Evolutionary conservation across 2,329 filamentous ascomycete species (phyloP).

Genomic region (Gliomastix tumulicola): DNA sequence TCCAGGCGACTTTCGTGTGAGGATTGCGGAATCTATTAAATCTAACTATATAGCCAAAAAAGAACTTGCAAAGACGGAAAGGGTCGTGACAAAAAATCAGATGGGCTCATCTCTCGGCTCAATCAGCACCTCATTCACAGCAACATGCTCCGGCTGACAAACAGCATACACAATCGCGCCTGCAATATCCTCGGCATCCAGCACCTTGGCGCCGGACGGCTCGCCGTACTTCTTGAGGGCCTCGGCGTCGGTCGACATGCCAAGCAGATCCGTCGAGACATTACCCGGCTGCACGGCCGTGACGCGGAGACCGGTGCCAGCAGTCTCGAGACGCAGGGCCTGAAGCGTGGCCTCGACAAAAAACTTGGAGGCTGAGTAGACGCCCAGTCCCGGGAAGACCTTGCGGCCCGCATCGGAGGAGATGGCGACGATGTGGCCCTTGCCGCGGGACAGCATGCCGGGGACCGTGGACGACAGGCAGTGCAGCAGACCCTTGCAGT

Average conservation of each 20-base stretch:
- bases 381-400: constrained; percentile 73
- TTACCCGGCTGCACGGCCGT: constrained; percentile 75
- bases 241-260: constrained; percentile 69
- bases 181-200: constrained; percentile 69
- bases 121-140: constrained; percentile 75
- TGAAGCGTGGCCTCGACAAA: constrained; percentile 81
- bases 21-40: too few species aligned
- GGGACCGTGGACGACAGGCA: constrained; percentile 64
- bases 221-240: constrained; percentile 74
- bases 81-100: too few species aligned
- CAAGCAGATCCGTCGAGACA: constrained; percentile 63
- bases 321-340: constrained; percentile 66
- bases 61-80: too few species aligned
- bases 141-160: constrained; percentile 66
- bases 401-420: constrained; percentile 78
- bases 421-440: constrained; percentile 71
- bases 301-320: constrained; percentile 64
- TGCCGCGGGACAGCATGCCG: constrained; percentile 61
- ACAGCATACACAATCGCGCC: constrained; percentile 67
- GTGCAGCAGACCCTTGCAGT: constrained; percentile 77
- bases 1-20: too few species aligned
- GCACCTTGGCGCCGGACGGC: constrained; percentile 66
- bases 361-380: constrained; percentile 80
- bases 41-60: too few species aligned
- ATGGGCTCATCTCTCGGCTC: constrained; percentile 73